Evolutionary conservation across 2,329 filamentous ascomycete genomes (phyloP).

Genomic region (Fusarium pseudocircinatum): DNA sequence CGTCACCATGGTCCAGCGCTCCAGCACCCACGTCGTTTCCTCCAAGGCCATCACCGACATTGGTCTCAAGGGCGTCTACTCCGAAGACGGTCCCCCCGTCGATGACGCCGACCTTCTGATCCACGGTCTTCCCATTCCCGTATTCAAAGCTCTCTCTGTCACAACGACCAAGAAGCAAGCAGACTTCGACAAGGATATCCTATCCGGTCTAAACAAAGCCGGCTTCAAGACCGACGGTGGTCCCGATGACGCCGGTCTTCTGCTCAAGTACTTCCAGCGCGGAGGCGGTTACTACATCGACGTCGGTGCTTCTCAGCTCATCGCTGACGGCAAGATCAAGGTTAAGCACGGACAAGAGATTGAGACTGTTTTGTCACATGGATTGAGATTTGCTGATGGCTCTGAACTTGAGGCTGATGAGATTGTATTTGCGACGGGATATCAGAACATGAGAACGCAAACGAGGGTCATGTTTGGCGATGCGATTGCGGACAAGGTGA

Average conservation of each 20-base stretch:
- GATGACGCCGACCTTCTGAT: constrained; percentile 73
- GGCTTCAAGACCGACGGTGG: constrained; percentile 71
- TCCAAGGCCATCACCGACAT: constrained; percentile 63
- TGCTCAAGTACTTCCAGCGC: constrained; percentile 71
- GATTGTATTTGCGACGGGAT: constrained; percentile 71
- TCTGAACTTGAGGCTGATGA: constrained; percentile 67
- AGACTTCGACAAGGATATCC: constrained; percentile 50
- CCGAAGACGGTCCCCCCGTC: constrained; percentile 63
- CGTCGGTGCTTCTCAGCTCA: constrained; percentile 70
- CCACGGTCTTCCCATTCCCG: constrained; percentile 65
- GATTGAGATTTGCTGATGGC: constrained; percentile 63
- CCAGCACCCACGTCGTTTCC: constrained; percentile 70
- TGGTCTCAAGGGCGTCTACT: constrained; percentile 60
- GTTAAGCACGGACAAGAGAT: constrained; percentile 69
- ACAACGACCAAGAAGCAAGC: constrained; percentile 50
- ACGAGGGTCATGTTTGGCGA: constrained; percentile 71
- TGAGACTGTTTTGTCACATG: constrained; percentile 56
- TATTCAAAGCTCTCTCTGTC: constrained; percentile 68
- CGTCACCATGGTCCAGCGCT: constrained; percentile 76
- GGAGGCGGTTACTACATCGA: constrained; percentile 78
- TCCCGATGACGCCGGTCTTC: constrained; percentile 64
- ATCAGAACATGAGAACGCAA: constrained; percentile 74
- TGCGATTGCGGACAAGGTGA: constrained; percentile 65
- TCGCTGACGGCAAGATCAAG: constrained; percentile 71
- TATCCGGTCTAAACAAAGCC: constrained; percentile 59